Evolutionary conservation across 1,139 yeast genomes (phyloP), one percentile per base, ranked within the genome.

Genomic region (Diutina catenulata): DNA sequence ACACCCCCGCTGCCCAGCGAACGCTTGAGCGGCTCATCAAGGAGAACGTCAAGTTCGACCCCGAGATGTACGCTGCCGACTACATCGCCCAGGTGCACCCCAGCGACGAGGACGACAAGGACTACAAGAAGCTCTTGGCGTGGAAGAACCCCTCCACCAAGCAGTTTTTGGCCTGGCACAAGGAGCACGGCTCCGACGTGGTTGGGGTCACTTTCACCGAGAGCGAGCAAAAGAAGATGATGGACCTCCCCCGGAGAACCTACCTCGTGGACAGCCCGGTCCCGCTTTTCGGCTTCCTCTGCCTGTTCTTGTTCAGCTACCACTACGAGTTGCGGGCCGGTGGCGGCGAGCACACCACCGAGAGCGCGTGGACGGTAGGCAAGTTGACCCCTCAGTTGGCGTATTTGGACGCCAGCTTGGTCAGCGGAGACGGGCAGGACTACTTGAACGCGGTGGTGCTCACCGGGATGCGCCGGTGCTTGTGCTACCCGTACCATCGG

Each of bases 321-420:
- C 70, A 74, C 41, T 87, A 79, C 51, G 97, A 91, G 44, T 54
- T 69, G 37, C 62, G 95, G 28, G 82, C 81, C 39, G 80, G 76
- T 22, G 73, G 68, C 49, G 95, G 94, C 8, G 94, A 82, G 18
- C 75, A 76, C 39, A 84, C 76, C 16, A 76, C 81, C 7, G 98
- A 91, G 56, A 81, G 94, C 43, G 87, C 94, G 0, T 91, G 97
- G 98, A 80, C 93, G 0, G 70, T 91, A 11, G 97, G 97, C 2
- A 86, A 80, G 49, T 53, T 91, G 26, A 62, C 78, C 0, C 95
- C 97, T 0, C 91, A 84, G 48, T 59, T 88, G 28, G 55, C 88
- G 6, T 76, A 70, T 45, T 60, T 91, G 32, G 97, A 87, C 52
- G 61, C 73, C 9, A 73, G 68, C 45, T 55, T 71, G 24, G 55